phyloP scores from a whole-genome alignment of 2,329 filamentous ascomycete genomes.

The Ceratocystis variospora region DNA sequence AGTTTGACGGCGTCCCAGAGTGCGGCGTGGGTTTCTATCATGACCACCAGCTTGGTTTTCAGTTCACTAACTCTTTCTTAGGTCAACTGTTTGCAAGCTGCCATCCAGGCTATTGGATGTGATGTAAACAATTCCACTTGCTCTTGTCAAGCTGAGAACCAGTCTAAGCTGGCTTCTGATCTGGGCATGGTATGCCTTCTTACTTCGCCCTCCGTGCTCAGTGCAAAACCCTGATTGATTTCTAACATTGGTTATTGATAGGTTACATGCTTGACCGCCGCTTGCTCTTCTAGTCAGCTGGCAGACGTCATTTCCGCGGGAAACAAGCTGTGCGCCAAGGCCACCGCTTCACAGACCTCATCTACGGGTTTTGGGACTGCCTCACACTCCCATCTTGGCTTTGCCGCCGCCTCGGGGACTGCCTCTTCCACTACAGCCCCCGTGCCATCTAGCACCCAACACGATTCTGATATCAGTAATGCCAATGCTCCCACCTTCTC shows the following conservation, averaged over 20 bases:
- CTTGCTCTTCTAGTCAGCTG: constrained; percentile 27
- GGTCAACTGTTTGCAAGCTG: constrained; percentile 27
- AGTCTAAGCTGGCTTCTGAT: constrained; percentile 24
- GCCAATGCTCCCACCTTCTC: constrained; percentile 25
- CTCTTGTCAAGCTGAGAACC: constrained; percentile 28
- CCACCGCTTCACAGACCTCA: constrained; percentile 19
- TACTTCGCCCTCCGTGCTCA: neutral
- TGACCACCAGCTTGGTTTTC: neutral
- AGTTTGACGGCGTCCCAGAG: constrained; percentile 27
- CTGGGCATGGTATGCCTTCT: constrained; percentile 21
- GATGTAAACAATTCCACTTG: constrained; percentile 28
- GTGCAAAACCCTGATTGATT: neutral
- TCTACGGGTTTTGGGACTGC: constrained; percentile 5
- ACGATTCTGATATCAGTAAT: constrained; percentile 23
- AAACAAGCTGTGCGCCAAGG: constrained; percentile 24
- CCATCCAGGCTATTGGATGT: constrained; percentile 29
- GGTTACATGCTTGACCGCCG: constrained; percentile 25
- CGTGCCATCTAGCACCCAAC: constrained; percentile 13
- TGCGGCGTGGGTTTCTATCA: constrained; percentile 30
- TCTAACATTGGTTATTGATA: neutral
- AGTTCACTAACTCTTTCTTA: constrained; percentile 17
- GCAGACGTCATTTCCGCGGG: constrained; percentile 26
- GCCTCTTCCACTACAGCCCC: constrained; percentile 6
- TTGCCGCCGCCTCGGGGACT: constrained; percentile 13
- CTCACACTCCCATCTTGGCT: neutral